Evolutionary conservation across 805 yeast species (phyloP).

Genomic region (Candida corydali): DNA sequence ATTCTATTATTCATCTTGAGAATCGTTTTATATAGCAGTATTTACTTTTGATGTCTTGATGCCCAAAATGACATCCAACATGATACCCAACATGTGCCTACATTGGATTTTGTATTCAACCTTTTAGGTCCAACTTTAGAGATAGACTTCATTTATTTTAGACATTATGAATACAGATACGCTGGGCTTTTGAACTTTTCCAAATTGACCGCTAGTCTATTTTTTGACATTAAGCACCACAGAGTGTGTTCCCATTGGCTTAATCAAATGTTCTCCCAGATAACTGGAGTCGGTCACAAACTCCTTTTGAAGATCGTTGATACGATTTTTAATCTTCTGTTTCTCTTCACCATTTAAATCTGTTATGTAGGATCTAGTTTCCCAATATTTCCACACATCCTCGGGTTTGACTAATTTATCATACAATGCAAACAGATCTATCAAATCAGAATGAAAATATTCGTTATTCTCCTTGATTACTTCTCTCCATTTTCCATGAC

Average conservation of each 20-base stretch:
- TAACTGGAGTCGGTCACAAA: slow-evolving; percentile 12
- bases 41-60: too few species aligned
- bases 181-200: too few species aligned
- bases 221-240: too few species aligned
- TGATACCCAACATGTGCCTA: too few species aligned
- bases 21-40: too few species aligned
- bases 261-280: slow-evolving; percentile 14
- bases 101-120: too few species aligned
- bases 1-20: too few species aligned
- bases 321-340: slow-evolving; percentile 20
- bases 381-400: slow-evolving; percentile 47
- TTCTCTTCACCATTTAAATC: slow-evolving; percentile 35
- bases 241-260: slow-evolving; percentile 23
- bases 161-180: too few species aligned
- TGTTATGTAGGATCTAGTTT: slow-evolving; percentile 53
- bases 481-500: slow-evolving; percentile 44
- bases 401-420: slow-evolving; percentile 27
- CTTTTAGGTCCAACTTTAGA: too few species aligned
- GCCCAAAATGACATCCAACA: not conserved
- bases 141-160: too few species aligned
- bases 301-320: slow-evolving; percentile 25
- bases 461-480: slow-evolving; percentile 26
- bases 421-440: slow-evolving; percentile 29
- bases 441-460: slow-evolving; percentile 28
- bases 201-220: too few species aligned